A percentile compares a stretch with the other conserved stretches of the same genome.
Conservation (phyloP, 768 basidiomycete species). For the Lepiota brunneoincarnata region DNA sequence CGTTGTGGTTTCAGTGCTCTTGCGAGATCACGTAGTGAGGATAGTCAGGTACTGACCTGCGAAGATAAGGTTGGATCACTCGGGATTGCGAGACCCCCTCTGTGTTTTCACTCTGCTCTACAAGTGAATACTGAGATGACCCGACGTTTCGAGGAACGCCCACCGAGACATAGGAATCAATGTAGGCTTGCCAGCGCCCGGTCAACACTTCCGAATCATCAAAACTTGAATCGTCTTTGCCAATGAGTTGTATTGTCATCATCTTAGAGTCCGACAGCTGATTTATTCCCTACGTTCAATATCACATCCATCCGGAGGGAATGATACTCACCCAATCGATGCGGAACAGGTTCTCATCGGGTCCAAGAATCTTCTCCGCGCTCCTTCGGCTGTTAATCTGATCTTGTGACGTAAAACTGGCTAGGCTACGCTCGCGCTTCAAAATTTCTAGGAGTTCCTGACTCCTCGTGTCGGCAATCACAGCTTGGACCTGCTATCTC, state of each 20-base stretch:
- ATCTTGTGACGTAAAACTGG: slow-evolving; percentile 65
- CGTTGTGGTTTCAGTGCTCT: background rate
- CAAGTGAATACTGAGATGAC: background rate
- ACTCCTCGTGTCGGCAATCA: slow-evolving; percentile 66
- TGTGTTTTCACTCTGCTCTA: slow-evolving; percentile 52
- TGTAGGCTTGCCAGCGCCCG: slow-evolving; percentile 77
- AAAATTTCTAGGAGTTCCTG: slow-evolving; percentile 71
- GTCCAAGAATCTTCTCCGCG: slow-evolving; percentile 68
- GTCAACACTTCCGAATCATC: slow-evolving; percentile 77
- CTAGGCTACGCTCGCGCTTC: slow-evolving; percentile 62
- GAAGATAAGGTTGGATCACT: slow-evolving; percentile 61
- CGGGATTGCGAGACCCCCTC: slow-evolving; percentile 47
- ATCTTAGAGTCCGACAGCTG: slow-evolving; percentile 66
- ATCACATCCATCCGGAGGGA: background rate
- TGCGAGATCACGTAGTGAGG: background rate
- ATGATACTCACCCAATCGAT: slow-evolving; percentile 67
- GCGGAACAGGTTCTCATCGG: slow-evolving; percentile 77
- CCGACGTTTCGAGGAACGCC: slow-evolving; percentile 12
- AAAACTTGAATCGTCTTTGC: slow-evolving; percentile 73
- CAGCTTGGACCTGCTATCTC: slow-evolving; percentile 51
- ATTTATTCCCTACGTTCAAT: background rate
- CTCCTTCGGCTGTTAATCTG: slow-evolving; percentile 63
- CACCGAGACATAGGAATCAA: slow-evolving; percentile 74
- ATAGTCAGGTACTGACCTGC: slow-evolving; percentile 41
- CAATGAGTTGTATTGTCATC: slow-evolving; percentile 72